Conservation (phyloP, 1,139 yeast genomes). For the Kurtzmaniella quercitrusa region DNA sequence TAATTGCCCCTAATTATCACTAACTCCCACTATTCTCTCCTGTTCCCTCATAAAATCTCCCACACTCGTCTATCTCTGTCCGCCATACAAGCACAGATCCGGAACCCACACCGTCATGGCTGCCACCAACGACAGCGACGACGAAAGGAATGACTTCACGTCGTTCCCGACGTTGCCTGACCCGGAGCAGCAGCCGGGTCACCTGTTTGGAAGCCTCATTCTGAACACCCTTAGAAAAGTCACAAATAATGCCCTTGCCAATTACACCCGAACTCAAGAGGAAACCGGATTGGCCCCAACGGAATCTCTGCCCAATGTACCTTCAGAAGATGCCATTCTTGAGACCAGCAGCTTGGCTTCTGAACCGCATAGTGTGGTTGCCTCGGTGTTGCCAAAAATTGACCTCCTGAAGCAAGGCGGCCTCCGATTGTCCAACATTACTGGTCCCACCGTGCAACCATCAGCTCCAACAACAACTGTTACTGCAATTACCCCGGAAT, state of each 20-base stretch:
- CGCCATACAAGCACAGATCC: not conserved
- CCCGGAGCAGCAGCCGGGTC: constrained; percentile 32
- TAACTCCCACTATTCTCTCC: not conserved
- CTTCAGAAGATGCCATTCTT: constrained; percentile 1
- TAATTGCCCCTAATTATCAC: too few species aligned
- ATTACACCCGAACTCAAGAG: constrained; percentile 16
- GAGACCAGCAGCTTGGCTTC: not conserved
- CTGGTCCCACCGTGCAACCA: constrained; percentile 5
- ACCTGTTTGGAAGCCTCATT: constrained; percentile 30
- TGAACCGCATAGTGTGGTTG: not conserved
- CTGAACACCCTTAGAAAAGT: constrained; percentile 42
- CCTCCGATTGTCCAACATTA: constrained; percentile 2
- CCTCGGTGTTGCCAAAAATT: constrained; percentile 2
- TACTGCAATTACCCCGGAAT: not conserved
- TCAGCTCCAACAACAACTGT: constrained; percentile 5
- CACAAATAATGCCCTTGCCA: constrained; percentile 42
- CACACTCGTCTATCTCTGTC: not conserved
- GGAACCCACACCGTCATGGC: constrained; percentile 1
- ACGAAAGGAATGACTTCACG: constrained; percentile 27
- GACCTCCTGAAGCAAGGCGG: constrained; percentile 1
- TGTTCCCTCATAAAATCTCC: not conserved
- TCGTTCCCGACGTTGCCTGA: constrained; percentile 46
- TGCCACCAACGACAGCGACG: constrained; percentile 14
- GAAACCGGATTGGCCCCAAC: not conserved
- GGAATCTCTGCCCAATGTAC: not conserved